phyloP scores from a whole-genome alignment of 441 rosid genomes.

The Erysimum cheiri region DNA sequence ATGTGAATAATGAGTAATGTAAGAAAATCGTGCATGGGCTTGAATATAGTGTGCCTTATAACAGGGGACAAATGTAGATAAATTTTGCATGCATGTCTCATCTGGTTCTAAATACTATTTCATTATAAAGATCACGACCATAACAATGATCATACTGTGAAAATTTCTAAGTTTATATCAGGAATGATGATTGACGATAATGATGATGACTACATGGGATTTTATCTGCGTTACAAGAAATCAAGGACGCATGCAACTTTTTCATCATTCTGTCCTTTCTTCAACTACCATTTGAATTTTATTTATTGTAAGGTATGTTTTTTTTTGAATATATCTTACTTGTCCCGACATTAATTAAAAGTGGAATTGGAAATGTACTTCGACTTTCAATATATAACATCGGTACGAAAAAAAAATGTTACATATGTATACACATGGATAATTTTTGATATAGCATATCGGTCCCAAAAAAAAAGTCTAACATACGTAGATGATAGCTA shows the following conservation, averaged over 20 bases:
- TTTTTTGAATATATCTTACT: conserved; percentile 9
- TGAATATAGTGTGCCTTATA: conserved; percentile 31
- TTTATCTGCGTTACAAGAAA: conserved; percentile 47
- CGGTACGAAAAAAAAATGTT: too few species aligned
- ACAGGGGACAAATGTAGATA: conserved; percentile 42
- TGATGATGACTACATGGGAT: conserved; percentile 47
- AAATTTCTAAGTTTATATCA: conserved; percentile 28
- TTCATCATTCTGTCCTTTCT: conserved; percentile 49
- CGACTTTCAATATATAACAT: not conserved
- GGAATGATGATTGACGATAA: conserved; percentile 42
- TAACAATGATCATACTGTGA: conserved; percentile 40
- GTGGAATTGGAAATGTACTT: not conserved
- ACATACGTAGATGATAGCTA: too few species aligned
- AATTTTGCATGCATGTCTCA: conserved; percentile 44
- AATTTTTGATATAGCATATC: too few species aligned
- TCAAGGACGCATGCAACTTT: conserved; percentile 52
- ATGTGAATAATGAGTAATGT: conserved; percentile 31
- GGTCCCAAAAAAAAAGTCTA: too few species aligned
- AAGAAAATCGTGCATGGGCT: conserved; percentile 41
- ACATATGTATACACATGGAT: too few species aligned
- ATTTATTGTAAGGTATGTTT: conserved; percentile 26
- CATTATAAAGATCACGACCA: conserved; percentile 23
- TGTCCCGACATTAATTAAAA: conserved; percentile 2
- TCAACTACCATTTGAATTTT: conserved; percentile 37
- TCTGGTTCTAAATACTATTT: conserved; percentile 5